Evolutionary conservation across 1,139 yeast species (phyloP), one percentile per base, ranked within the genome.

Genomic region (Pichia terricola): DNA sequence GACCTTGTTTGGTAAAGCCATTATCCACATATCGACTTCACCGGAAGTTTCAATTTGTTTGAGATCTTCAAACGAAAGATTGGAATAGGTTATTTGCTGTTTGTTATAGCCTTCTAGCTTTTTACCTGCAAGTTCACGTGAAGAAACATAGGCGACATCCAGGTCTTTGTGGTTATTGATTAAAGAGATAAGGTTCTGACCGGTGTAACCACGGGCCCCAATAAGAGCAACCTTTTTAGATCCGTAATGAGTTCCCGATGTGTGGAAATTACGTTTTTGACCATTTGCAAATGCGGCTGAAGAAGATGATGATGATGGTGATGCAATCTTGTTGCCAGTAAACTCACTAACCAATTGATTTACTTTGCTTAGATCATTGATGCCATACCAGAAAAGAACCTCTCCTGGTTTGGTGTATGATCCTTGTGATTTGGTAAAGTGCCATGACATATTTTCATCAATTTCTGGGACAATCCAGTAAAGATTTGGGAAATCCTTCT

Each of bases 151-250:
- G 4, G 94, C 76, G 43, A 91, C 70, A 59, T 89, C 96, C 53
- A 91, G 72, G 63, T 77, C 77, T 41, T 95, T 95, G 65, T 91
- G 99, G 45, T 73, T 69, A 64, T 91, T 87, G 53, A 91, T 84
- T 68, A 91, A 72, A 41, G 81, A 77, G 55, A 91, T 87, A 63
- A 91, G 74, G 56, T 91, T 91, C 67, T 85, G 95, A 33, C 98
- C 99, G 31, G 97, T 89, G 67, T 78, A 87, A 36, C 99, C 99
- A 68, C 99, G 82, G 37, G 98, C 99, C 56, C 99, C 99, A 60
- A 91, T 89, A 56, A 91, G 75, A 1, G 96, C 98, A 41, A 94
- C 89, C 49, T 77, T 79, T 35, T 86, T 69, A 48, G 45, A 38
- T 5, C 45, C 43, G n/a, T 37, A 42, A 16, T 38, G 37, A 2